These are phyloP conservation scores for Kingdonia uniflora DNA, from an alignment of 164 flowering plant species.

Conservation along the genomic window DNA sequence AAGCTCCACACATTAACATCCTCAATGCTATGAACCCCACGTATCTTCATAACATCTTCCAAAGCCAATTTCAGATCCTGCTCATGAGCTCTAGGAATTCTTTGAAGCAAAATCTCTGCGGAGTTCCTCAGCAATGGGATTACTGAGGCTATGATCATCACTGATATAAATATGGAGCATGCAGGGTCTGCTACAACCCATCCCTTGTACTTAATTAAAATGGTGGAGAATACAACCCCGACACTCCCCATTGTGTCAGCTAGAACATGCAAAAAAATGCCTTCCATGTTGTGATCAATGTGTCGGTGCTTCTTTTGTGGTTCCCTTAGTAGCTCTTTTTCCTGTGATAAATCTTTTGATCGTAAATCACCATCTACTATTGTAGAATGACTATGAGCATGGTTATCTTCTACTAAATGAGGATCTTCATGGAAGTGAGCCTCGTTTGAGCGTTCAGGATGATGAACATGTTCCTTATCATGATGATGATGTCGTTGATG, in stretches of 20 bases:
- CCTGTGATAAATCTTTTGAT: conserved; percentile 8
- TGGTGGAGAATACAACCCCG: conserved; percentile 94
- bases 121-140: conserved; percentile 81
- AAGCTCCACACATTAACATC: conserved; percentile 84
- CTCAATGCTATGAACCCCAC: conserved; percentile 50
- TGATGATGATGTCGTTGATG: conserved; percentile 15
- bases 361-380: conserved; percentile 4
- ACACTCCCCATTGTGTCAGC: conserved; percentile 98
- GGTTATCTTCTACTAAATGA: conserved; percentile 9
- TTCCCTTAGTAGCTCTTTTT: conserved; percentile 16
- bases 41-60: conserved; percentile 36
- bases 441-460: conserved; percentile 12
- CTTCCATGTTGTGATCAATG: conserved; percentile 99
- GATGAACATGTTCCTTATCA: conserved; percentile 4
- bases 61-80: conserved; percentile 49
- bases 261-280: conserved; percentile 90
- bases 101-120: conserved; percentile 84
- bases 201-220: conserved; percentile 83
- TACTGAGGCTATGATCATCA: conserved; percentile 72
- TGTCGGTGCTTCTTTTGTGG: conserved; percentile 45
- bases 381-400: conserved; percentile 6
- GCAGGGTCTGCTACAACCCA: conserved; percentile 96
- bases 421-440: conserved; percentile 7
- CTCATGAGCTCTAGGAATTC: conserved; percentile 72
- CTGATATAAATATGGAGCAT: conserved; percentile 87